A percentile compares a stretch with the other conserved stretches of the same genome.
Conservation (phyloP, 352 stramenopile genomes). For the Phytophthora hibernalis region DNA sequence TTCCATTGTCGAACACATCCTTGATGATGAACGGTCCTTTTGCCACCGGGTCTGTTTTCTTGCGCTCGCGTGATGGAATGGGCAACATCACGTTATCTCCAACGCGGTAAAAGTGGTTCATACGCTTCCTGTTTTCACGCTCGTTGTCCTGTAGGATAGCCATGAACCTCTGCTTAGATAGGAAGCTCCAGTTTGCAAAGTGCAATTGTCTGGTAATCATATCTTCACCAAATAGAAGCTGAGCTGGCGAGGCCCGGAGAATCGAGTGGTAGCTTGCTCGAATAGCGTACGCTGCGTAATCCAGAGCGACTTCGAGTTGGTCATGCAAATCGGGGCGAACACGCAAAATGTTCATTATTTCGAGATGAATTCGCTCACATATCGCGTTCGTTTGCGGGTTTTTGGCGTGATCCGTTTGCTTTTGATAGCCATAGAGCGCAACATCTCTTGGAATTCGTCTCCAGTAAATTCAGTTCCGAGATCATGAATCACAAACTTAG, state of each 20-base stretch:
- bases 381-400: not conserved
- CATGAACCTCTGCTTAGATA: conserved; percentile 12
- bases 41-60: no score
- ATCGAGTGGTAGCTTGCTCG: conserved; percentile 17
- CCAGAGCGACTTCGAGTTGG: not conserved
- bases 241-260: no score
- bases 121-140: conserved; percentile 12
- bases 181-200: conserved; percentile 17
- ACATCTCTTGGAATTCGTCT: not conserved
- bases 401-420: not conserved
- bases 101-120: conserved; percentile 21
- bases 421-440: not conserved
- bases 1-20: conserved; percentile 14
- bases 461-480: no score
- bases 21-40: no score
- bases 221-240: conserved; percentile 19
- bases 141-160: conserved; percentile 25
- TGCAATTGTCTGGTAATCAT: conserved; percentile 15
- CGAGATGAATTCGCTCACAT: not conserved
- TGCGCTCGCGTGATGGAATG: conserved; percentile 1
- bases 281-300: conserved; percentile 20
- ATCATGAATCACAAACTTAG: no score
- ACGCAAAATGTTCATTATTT: not conserved
- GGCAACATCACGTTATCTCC: conserved; percentile 17
- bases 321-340: not conserved